Evolutionary conservation across 2,329 filamentous ascomycete genomes (phyloP).

Genomic region (Pseudogymnoascus sp.): DNA sequence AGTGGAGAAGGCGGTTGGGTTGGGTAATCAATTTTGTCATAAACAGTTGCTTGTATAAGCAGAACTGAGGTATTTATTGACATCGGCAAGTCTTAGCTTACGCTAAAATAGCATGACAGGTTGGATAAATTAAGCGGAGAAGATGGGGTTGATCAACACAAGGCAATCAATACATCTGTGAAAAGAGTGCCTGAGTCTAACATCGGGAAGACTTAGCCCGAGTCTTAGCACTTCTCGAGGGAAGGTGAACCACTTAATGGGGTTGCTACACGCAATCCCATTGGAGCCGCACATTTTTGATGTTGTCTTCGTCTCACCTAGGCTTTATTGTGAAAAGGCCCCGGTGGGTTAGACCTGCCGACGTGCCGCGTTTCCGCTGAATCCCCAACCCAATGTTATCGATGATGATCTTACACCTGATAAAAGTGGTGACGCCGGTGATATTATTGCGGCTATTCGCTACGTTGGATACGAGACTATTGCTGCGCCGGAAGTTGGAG

Average conservation of each 20-base stretch:
- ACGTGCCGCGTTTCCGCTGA: too few species aligned
- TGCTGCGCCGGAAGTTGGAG: too few species aligned
- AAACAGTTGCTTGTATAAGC: neutral
- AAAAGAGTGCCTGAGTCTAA: neutral
- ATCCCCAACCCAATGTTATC: too few species aligned
- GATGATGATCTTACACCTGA: too few species aligned
- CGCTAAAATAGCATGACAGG: neutral
- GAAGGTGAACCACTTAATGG: neutral
- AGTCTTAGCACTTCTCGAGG: neutral
- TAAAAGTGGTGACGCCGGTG: too few species aligned
- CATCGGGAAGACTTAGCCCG: neutral
- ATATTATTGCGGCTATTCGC: too few species aligned
- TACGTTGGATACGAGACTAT: too few species aligned
- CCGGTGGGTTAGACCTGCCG: too few species aligned
- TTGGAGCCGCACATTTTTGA: too few species aligned
- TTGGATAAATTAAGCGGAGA: neutral
- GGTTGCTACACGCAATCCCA: too few species aligned
- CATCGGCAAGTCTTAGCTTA: neutral
- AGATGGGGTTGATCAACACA: neutral
- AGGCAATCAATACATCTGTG: neutral
- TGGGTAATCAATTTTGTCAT: neutral
- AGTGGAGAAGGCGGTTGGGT: neutral
- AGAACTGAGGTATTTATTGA: neutral
- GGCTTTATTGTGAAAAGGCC: too few species aligned
- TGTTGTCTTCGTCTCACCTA: too few species aligned